These are phyloP conservation scores for Populus tremula DNA, from an alignment of 345 rosid genomes.

Conservation along the genomic window DNA sequence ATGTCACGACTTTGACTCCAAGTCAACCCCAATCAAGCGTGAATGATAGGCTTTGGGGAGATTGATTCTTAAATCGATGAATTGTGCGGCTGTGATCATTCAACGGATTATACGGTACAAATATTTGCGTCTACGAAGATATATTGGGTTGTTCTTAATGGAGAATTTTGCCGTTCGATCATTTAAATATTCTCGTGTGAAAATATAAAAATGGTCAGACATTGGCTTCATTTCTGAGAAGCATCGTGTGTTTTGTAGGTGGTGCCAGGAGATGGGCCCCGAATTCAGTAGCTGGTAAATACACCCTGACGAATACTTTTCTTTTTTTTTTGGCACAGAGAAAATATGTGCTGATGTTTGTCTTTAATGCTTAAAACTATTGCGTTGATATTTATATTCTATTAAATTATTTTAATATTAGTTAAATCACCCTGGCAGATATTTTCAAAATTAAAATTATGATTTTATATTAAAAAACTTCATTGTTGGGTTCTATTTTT, in stretches of 20 bases:
- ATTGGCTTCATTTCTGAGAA: not conserved
- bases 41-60: not conserved
- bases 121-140: not conserved
- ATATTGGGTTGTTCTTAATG: not conserved
- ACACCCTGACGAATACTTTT: too few relatives aligned
- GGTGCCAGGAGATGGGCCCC: not conserved
- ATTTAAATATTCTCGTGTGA: not conserved
- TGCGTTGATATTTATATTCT: too few relatives aligned
- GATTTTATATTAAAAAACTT: too few relatives aligned
- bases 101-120: not conserved
- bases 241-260: not conserved
- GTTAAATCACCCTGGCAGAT: too few relatives aligned
- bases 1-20: conserved; percentile 40
- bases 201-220: not conserved
- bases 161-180: not conserved
- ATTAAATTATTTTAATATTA: too few relatives aligned
- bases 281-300: not conserved
- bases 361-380: too few relatives aligned
- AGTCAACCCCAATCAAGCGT: conserved; percentile 22
- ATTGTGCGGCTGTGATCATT: not conserved
- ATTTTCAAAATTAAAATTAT: too few relatives aligned
- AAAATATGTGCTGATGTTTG: too few relatives aligned
- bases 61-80: not conserved
- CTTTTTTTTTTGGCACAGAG: too few relatives aligned
- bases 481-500: too few relatives aligned